Base-by-base conservation (phyloP, 371 early-diverging fungal species). In the Actinomortierella wolfii region DNA sequence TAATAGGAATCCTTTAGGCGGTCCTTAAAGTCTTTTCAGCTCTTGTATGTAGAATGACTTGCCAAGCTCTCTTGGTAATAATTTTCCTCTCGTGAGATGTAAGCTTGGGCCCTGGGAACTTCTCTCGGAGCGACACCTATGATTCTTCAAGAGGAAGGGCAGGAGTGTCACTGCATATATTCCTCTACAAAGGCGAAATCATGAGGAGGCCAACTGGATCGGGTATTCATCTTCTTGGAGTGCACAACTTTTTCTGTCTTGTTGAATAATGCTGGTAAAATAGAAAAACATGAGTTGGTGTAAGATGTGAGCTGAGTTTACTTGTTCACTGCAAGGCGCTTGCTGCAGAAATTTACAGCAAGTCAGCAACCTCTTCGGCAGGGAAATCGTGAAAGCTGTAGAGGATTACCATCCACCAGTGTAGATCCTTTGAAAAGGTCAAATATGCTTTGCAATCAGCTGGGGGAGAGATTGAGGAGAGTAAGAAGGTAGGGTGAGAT, bases 71-170 rank as follows among this genome's bases (percentile, higher is more conserved):
- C 17, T 51, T 56, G 41, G 45, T 14, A n/a, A n/a, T 1, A 62
- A 0, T 9, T 29, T 50, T 26, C 56, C 56, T 18, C 56, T 50
- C 1, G 46, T 39, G 0, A 55, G 63, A 62, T 1, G 24, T 45
- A n/a, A 56, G 55, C 24, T 6, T 13, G 21, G 44, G 26, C 3
- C 4, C 17, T 20, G 51, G 58, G 25, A 51, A 50, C 14, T 24
- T 15, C 6, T 43, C 45, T 28, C 28, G 39, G 21, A 59, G 3
- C 2, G 2, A 7, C 7, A 42, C 44, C 18, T 58, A 51, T 1
- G 51, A 24, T 24, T 59, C 59, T 40, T 59, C 59, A 3, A 59
- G n/a, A 23, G 34, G 26, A 15, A 59, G 46, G 34, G n/a, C 45
- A 46, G 9, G 59, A 53, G 40, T 58, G 58, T 3, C n/a, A 42